phyloP scores from a whole-genome alignment of 495 filamentous ascomycete species.

The Podospora fimiseda region DNA sequence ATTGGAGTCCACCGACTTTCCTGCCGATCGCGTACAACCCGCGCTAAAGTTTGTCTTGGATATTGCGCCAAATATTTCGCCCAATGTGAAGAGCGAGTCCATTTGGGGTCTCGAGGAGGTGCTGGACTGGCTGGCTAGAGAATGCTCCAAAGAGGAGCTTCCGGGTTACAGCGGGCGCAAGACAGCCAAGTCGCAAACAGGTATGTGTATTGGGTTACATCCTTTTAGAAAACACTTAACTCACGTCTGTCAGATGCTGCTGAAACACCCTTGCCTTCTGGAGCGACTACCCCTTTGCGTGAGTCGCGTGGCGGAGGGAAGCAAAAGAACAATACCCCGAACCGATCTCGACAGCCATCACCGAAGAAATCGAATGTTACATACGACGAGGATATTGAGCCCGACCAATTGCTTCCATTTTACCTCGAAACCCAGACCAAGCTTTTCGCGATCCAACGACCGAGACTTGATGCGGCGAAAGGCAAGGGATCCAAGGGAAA shows the following conservation, averaged over 20 bases:
- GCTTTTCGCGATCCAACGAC: conserved; percentile 67
- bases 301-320: conserved; percentile 24
- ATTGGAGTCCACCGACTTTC: conserved; percentile 61
- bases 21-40: conserved; percentile 53
- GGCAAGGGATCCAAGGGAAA: conserved; percentile 30
- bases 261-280: conserved; percentile 41
- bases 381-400: conserved; percentile 53
- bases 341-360: conserved; percentile 16
- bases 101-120: conserved; percentile 81
- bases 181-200: conserved; percentile 28
- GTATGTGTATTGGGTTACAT: conserved; percentile 10
- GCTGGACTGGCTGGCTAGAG: conserved; percentile 78
- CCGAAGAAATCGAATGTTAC: conserved; percentile 33
- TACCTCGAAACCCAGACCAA: conserved; percentile 66
- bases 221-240: not conserved
- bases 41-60: conserved; percentile 60
- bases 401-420: conserved; percentile 68
- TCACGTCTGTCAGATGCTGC: not conserved
- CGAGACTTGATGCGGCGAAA: conserved; percentile 43
- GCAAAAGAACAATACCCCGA: conserved; percentile 27
- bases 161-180: conserved; percentile 56
- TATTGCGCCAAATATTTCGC: conserved; percentile 46
- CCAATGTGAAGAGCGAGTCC: conserved; percentile 50
- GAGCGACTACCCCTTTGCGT: conserved; percentile 39
- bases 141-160: conserved; percentile 60